Conservation (phyloP, 192 early-diverging fungal species). For the Lobosporangium transversale region DNA sequence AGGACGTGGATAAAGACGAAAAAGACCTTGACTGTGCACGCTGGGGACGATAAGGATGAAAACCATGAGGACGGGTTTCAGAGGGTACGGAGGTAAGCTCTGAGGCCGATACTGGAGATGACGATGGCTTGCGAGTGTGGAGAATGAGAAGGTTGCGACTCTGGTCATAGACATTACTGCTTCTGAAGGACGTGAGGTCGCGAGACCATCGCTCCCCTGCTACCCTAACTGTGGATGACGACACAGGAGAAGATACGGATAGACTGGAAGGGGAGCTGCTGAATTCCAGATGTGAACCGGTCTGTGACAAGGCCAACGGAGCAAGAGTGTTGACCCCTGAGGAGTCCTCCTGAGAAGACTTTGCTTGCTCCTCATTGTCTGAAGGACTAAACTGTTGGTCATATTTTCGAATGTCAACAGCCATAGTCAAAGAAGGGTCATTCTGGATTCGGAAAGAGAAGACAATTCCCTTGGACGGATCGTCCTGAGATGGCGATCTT, state of each 20-base stretch:
- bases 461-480: slow-evolving; percentile 39
- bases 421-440: slow-evolving; percentile 31
- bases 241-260: not conserved
- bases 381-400: slow-evolving; percentile 39
- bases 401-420: slow-evolving; percentile 41
- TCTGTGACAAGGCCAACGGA: slow-evolving; percentile 22
- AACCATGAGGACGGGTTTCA: not conserved
- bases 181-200: slow-evolving; percentile 32
- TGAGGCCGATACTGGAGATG: not conserved
- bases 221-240: slow-evolving; percentile 11
- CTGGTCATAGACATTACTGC: slow-evolving; percentile 35
- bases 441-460: slow-evolving; percentile 48
- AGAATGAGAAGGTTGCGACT: slow-evolving; percentile 44
- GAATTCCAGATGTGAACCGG: not conserved
- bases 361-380: not conserved
- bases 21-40: slow-evolving; percentile 8
- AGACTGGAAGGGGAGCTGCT: slow-evolving; percentile 3
- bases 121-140: slow-evolving; percentile 32
- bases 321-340: not conserved
- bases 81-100: not conserved
- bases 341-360: slow-evolving; percentile 3
- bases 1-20: slow-evolving; percentile 10
- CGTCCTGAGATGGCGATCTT: slow-evolving; percentile 41
- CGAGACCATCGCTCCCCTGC: slow-evolving; percentile 33
- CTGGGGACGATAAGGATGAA: slow-evolving; percentile 27